Base-by-base conservation (phyloP, 2,329 filamentous ascomycete species). In the Fusarium verticillioides region DNA sequence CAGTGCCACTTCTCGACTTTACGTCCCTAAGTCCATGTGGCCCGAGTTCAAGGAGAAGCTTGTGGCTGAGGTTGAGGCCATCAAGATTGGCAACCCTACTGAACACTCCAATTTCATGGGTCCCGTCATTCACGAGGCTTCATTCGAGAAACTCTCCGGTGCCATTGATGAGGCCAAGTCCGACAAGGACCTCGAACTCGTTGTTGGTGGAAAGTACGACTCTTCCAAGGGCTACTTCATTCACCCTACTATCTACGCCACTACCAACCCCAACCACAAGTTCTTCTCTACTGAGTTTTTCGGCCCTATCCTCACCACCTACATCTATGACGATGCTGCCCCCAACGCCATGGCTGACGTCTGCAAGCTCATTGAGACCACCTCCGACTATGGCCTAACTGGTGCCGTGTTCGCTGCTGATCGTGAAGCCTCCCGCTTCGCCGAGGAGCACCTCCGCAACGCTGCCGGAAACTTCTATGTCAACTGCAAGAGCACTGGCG, bases 381-480 rank as follows among this genome's bases (percentile, higher is more conserved):
- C 93, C 4, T 91, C 90, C 65, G 92, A 93, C 77, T 97, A 97
- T 81, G 93, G 90, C 6, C 85, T 96, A 60, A 96, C 93, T 0
- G 93, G 93, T 16, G 88, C 92, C 66, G 86, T 96, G 61, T 96
- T 96, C 81, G 92, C 93, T 15, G 83, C 87, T 63, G 92, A 95
- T 81, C 86, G 93, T 44, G 83, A 86, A 52, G 91, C 87, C 19
- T 84, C 95, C 66, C 87, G 91, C 30, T 86, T 87, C 63, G 93
- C 93, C 1, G 93, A 95, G 81, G 89, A 94, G 75, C 88, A 86
- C 69, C 86, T 96, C 60, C 87, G 92, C 73, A 90, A 95, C 79
- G 85, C 91, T 0, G 93, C 93, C 1, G 93, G 93, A 46, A 96
- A 96, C 85, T 95, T 95, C 81, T 96, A 96, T 84, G 87, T 96